Evolutionary conservation across 2,329 filamentous ascomycete species (phyloP).

Genomic region (Apiospora pterosperma): DNA sequence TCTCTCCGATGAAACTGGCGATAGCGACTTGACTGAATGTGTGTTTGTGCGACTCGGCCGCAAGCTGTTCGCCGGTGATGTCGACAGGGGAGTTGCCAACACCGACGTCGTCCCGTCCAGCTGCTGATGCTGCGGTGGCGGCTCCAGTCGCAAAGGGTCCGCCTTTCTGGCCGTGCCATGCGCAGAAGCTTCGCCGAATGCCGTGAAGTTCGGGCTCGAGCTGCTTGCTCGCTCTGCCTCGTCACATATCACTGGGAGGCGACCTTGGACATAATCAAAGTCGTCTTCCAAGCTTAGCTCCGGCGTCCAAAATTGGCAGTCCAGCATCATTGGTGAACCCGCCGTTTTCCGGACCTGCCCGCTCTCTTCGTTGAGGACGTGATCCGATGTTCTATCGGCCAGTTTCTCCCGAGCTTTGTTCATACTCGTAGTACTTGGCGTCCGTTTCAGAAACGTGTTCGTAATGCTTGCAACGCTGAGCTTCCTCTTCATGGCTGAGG

Average conservation of each 20-base stretch:
- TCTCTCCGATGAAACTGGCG: slow-evolving; percentile 18
- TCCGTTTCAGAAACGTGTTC: slow-evolving; percentile 71
- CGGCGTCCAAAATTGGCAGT: slow-evolving; percentile 15
- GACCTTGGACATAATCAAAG: slow-evolving; percentile 16
- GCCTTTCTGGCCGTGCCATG: slow-evolving; percentile 22
- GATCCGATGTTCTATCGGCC: slow-evolving; percentile 4
- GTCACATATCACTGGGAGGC: slow-evolving; percentile 28
- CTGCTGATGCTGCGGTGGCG: slow-evolving; percentile 14
- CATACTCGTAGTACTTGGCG: slow-evolving; percentile 50
- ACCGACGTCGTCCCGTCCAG: slow-evolving; percentile 12
- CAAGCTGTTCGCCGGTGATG: slow-evolving; percentile 17
- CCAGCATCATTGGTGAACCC: slow-evolving; percentile 18
- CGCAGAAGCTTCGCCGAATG: slow-evolving; percentile 9
- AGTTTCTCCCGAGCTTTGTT: slow-evolving; percentile 27
- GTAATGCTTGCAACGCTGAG: slow-evolving; percentile 79
- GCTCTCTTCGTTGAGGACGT: background rate
- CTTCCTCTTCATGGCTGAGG: slow-evolving; percentile 83
- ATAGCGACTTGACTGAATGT: slow-evolving; percentile 15
- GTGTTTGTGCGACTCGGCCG: slow-evolving; percentile 13
- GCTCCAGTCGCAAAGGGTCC: slow-evolving; percentile 18
- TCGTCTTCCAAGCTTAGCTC: slow-evolving; percentile 10
- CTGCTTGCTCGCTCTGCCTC: slow-evolving; percentile 23
- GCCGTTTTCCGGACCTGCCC: slow-evolving; percentile 17
- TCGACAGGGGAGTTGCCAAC: slow-evolving; percentile 13
- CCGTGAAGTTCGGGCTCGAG: slow-evolving; percentile 11